These are phyloP conservation scores for Rhodotorula mucilaginosa DNA, from an alignment of 1,284 basidiomycete genomes.

Conservation along the genomic window DNA sequence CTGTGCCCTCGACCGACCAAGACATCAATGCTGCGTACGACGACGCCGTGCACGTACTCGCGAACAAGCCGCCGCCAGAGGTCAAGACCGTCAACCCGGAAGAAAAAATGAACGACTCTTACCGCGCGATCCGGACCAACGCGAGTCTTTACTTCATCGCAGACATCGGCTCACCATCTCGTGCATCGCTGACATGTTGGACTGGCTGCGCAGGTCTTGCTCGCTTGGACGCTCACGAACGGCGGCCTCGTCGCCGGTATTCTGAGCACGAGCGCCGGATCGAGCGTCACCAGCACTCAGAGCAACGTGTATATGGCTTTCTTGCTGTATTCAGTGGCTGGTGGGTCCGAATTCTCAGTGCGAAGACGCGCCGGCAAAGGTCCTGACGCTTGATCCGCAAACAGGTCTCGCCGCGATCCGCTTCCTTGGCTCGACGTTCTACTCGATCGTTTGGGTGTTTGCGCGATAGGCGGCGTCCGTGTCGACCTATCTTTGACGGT, in stretches of 20 bases:
- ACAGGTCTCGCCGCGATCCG: conserved; percentile 63
- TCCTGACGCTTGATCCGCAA: not conserved
- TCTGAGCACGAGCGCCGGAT: conserved; percentile 52
- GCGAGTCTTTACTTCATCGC: conserved; percentile 27
- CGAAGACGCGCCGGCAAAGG: not conserved
- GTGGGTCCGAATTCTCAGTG: conserved; percentile 41
- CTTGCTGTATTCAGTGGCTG: conserved; percentile 77
- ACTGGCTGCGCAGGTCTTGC: conserved; percentile 55
- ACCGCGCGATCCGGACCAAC: conserved; percentile 81
- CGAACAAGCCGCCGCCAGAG: conserved; percentile 67
- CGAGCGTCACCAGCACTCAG: conserved; percentile 37
- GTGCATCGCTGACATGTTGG: conserved; percentile 46
- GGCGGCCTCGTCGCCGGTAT: conserved; percentile 71
- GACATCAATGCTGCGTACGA: conserved; percentile 59
- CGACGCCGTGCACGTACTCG: conserved; percentile 74
- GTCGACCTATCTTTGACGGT: not conserved
- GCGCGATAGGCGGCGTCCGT: conserved; percentile 5
- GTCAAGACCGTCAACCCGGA: conserved; percentile 62
- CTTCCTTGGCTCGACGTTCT: conserved; percentile 72
- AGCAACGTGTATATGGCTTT: conserved; percentile 76
- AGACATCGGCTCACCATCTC: not conserved
- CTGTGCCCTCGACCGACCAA: conserved; percentile 73
- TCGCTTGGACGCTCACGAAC: conserved; percentile 81
- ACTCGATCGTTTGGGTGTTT: conserved; percentile 65
- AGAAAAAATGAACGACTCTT: conserved; percentile 81